Conservation (phyloP, 495 filamentous ascomycete species). For the Trypethelium eluteriae region DNA sequence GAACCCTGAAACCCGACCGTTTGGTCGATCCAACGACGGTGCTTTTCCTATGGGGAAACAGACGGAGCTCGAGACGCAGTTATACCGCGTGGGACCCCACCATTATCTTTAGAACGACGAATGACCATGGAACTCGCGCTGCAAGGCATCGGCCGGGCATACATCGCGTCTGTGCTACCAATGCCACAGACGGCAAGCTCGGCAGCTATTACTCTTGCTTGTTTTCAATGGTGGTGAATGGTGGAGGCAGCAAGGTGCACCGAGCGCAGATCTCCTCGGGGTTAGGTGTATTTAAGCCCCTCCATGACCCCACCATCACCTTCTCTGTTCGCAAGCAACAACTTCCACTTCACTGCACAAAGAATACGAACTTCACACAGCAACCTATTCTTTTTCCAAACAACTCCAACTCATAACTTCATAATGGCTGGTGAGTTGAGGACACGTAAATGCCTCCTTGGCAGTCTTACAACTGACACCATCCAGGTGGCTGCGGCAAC, state of each 20-base stretch:
- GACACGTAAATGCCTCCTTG: background rate
- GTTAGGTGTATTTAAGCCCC: background rate
- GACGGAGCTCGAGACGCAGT: background rate
- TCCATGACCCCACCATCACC: background rate
- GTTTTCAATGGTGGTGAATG: no score
- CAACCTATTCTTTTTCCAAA: background rate
- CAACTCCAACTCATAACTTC: background rate
- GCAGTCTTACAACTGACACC: background rate
- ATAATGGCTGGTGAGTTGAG: background rate
- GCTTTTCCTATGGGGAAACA: background rate
- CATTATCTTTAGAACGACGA: background rate
- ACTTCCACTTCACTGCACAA: background rate
- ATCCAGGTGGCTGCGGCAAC: constrained; percentile 6
- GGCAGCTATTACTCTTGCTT: background rate
- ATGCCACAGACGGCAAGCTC: background rate
- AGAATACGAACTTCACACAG: background rate
- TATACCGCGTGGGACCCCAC: constrained; percentile 1
- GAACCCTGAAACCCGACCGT: background rate
- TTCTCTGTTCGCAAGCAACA: background rate
- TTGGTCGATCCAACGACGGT: background rate
- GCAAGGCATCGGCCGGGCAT: background rate
- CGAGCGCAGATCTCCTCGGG: background rate
- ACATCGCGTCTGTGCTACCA: background rate
- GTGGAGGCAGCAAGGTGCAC: no score
- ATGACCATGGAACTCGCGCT: background rate